Evolutionary conservation across 768 basidiomycete species (phyloP).

Genomic region (Boletus pseudo-olivaceus): DNA sequence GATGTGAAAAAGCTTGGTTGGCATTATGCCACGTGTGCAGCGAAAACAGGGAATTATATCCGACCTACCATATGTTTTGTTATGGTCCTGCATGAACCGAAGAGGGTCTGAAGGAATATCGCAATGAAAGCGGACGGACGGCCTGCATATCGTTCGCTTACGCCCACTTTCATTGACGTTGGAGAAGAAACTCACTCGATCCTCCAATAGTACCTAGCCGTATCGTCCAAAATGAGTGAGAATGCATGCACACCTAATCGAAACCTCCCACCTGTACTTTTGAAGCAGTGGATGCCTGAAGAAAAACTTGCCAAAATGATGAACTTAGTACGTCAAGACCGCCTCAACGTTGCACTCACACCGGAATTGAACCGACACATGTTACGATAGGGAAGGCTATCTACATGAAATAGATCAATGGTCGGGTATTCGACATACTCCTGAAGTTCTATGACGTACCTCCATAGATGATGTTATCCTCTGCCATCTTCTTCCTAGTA

Average conservation of each 20-base stretch:
- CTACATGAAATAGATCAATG: background rate
- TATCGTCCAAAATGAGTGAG: background rate
- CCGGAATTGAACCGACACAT: slow-evolving; percentile 80
- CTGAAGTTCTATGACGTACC: slow-evolving; percentile 29
- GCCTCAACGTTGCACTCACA: slow-evolving; percentile 33
- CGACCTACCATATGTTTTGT: slow-evolving; percentile 49
- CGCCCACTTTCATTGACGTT: slow-evolving; percentile 36
- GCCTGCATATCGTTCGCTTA: slow-evolving; percentile 30
- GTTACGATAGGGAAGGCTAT: slow-evolving; percentile 48
- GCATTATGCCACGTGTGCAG: background rate
- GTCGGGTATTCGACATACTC: background rate
- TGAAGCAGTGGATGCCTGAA: slow-evolving; percentile 34
- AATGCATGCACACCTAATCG: background rate
- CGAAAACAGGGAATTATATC: background rate
- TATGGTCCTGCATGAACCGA: slow-evolving; percentile 52
- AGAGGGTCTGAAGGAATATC: slow-evolving; percentile 49
- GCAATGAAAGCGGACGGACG: slow-evolving; percentile 52
- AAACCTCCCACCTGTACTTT: slow-evolving; percentile 26
- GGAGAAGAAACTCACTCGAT: slow-evolving; percentile 22
- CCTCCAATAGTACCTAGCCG: slow-evolving; percentile 29
- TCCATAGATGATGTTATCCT: slow-evolving; percentile 45
- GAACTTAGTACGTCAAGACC: background rate
- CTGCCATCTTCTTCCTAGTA: slow-evolving; percentile 50
- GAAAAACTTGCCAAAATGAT: slow-evolving; percentile 42
- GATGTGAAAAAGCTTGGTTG: background rate